Percentiles rank a stretch among this genome's conserved stretches.
Evolutionary conservation across 2,329 filamentous ascomycete species (phyloP).

Genomic region (Pyrenochaeta sp.): DNA sequence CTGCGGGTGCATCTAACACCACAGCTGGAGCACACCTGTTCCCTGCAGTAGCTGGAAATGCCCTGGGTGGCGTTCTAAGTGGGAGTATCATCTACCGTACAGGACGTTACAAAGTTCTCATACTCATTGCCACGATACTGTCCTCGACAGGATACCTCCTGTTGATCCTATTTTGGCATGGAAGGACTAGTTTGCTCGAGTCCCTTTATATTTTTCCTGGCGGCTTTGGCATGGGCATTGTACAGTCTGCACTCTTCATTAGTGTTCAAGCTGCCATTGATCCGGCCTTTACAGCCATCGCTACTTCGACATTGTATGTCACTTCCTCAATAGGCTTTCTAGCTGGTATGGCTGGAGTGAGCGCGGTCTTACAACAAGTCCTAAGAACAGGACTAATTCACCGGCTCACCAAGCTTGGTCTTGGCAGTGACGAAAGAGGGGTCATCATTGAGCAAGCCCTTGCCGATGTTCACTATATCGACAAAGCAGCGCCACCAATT

Average conservation of each 20-base stretch:
- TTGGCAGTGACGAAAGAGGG: conserved; percentile 5
- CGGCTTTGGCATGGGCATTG: conserved; percentile 36
- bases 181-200: conserved; percentile 35
- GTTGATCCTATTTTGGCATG: conserved; percentile 37
- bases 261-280: conserved; percentile 33
- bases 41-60: conserved; percentile 72
- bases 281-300: conserved; percentile 26
- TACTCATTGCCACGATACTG: conserved; percentile 23
- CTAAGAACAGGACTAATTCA: conserved; percentile 23
- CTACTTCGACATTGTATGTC: conserved; percentile 30
- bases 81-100: conserved; percentile 50
- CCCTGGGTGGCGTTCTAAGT: conserved; percentile 67
- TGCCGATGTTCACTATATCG: conserved; percentile 27
- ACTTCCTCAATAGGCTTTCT: conserved; percentile 21
- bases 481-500: conserved; percentile 20
- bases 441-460: conserved; percentile 29
- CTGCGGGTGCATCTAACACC: conserved; percentile 64
- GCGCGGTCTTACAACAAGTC: conserved; percentile 30
- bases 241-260: conserved; percentile 35
- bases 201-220: conserved; percentile 37
- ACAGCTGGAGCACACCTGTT: conserved; percentile 68
- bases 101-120: conserved; percentile 35
- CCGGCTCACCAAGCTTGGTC: conserved; percentile 17
- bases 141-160: conserved; percentile 30
- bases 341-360: conserved; percentile 30